A percentile compares a stretch with the other conserved stretches of the same genome.
Evolutionary conservation across 805 yeast species (phyloP).

Genomic region (Saccharomycopsis sp.): DNA sequence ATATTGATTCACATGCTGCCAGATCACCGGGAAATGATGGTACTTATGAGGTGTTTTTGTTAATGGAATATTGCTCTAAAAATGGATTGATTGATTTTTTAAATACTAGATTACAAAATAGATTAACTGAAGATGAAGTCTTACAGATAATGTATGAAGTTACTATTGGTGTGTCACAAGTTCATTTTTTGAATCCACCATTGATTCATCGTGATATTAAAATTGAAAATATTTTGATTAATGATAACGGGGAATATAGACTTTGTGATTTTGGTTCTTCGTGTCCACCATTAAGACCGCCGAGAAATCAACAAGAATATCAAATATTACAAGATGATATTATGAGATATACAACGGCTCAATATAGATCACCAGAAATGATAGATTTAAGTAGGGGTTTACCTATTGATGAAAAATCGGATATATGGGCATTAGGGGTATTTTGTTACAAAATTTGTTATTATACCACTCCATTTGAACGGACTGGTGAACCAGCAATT

Average conservation of each 20-base stretch:
- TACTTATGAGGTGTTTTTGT: constrained; percentile 64
- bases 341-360: constrained; percentile 89
- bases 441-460: constrained; percentile 85
- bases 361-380: constrained; percentile 95
- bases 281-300: constrained; percentile 62
- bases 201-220: constrained; percentile 81
- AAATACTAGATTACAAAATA: constrained; percentile 62
- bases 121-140: constrained; percentile 63
- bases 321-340: constrained; percentile 77
- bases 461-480: constrained; percentile 91
- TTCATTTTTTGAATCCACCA: constrained; percentile 69
- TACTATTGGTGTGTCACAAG: constrained; percentile 67
- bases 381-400: constrained; percentile 74
- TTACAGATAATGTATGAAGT: constrained; percentile 62
- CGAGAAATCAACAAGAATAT: constrained; percentile 66
- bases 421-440: constrained; percentile 95
- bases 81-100: constrained; percentile 75
- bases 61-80: constrained; percentile 74
- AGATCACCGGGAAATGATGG: constrained; percentile 47
- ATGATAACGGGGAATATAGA: constrained; percentile 61
- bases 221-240: constrained; percentile 88
- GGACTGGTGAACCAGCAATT: constrained; percentile 76
- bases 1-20: constrained; percentile 93
- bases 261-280: constrained; percentile 94
- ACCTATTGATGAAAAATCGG: constrained; percentile 87